phyloP scores from a whole-genome alignment of 106 monocot genomes.

The Dendrobium chrysotoxum region DNA sequence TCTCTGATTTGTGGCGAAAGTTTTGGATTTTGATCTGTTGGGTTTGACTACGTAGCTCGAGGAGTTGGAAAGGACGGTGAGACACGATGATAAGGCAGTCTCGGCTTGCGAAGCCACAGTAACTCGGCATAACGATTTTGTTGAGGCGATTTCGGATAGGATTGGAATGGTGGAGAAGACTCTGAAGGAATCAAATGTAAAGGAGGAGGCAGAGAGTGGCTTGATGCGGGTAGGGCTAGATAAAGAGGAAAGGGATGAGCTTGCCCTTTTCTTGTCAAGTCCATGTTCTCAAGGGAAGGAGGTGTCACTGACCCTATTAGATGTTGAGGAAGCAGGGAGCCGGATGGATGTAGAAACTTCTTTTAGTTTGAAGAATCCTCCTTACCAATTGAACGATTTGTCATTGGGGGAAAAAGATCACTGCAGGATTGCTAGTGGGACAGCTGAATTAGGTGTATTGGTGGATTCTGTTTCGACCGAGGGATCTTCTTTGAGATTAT shows the following conservation, averaged over 20 bases:
- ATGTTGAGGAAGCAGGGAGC: constrained; percentile 1
- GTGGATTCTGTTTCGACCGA: constrained; percentile 29
- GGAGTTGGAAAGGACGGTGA: constrained; percentile 23
- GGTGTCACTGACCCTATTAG: neutral
- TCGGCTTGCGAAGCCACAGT: constrained; percentile 12
- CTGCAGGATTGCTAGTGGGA: constrained; percentile 24
- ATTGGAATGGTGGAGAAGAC: constrained; percentile 20
- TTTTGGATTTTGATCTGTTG: neutral
- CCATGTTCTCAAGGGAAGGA: constrained; percentile 10
- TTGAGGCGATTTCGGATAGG: constrained; percentile 12
- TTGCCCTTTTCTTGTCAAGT: constrained; percentile 33
- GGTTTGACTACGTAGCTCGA: constrained; percentile 16
- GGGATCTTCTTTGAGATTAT: constrained; percentile 16
- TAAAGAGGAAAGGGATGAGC: constrained; percentile 45
- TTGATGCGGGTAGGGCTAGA: constrained; percentile 27
- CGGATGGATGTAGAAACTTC: constrained; percentile 7
- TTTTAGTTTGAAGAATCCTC: constrained; percentile 21
- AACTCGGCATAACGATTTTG: constrained; percentile 18
- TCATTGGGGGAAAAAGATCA: constrained; percentile 8
- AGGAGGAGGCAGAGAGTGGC: neutral
- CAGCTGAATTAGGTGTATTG: constrained; percentile 34
- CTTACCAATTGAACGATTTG: neutral
- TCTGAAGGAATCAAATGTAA: constrained; percentile 12
- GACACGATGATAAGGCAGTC: constrained; percentile 3
- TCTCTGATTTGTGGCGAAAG: neutral